Evolutionary conservation across 306 rosid genomes (phyloP).

Genomic region (Trifolium pratense): DNA sequence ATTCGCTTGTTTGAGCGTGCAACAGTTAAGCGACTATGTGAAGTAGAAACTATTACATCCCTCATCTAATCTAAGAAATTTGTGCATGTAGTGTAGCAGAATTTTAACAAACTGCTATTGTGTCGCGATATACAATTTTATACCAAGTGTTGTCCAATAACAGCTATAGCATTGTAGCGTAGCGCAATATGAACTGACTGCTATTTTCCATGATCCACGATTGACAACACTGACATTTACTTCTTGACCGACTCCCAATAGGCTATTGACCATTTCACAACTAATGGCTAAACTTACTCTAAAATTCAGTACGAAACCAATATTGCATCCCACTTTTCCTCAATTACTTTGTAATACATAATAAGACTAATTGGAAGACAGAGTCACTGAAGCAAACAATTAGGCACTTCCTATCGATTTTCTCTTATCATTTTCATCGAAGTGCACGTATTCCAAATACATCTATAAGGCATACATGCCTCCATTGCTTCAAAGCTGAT

Average conservation of each 20-base stretch:
- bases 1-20: neutral
- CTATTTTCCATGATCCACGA: neutral
- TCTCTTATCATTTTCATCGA: too few species aligned
- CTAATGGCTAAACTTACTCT: neutral
- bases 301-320: neutral
- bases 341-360: neutral
- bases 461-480: neutral
- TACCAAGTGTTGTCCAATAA: neutral
- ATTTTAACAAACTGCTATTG: too few species aligned
- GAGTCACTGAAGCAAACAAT: too few species aligned
- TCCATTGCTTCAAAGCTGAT: neutral
- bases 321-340: neutral
- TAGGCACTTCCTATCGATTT: too few species aligned
- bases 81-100: neutral
- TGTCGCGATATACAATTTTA: too few species aligned
- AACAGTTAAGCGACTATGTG: slow-evolving; percentile 9
- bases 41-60: neutral
- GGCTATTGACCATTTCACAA: neutral
- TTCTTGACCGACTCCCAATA: neutral
- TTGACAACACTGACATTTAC: neutral
- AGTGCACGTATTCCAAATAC: too few species aligned
- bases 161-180: neutral
- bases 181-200: neutral
- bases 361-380: neutral
- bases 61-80: neutral